A percentile compares a stretch with the other conserved stretches of the same genome.
phyloP scores from a whole-genome alignment of 1,284 basidiomycete species.

The Neolentinus lepideus region DNA sequence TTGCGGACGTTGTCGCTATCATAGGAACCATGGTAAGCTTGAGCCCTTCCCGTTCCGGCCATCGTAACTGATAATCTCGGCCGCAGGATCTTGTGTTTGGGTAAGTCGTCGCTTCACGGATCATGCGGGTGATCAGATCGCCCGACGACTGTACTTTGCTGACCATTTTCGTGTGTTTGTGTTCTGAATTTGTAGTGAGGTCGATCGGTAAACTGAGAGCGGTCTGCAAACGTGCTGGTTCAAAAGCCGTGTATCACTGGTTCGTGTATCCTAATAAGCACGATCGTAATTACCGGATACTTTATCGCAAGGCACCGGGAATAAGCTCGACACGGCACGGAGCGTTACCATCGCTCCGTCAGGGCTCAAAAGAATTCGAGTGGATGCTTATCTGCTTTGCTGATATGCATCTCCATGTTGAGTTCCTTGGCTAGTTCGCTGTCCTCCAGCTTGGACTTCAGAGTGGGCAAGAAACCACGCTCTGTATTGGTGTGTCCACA shows the following conservation, averaged over 20 bases:
- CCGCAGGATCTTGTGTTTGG: slow-evolving; percentile 69
- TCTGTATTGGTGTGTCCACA: slow-evolving; percentile 45
- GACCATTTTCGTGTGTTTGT: neutral
- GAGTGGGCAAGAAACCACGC: neutral
- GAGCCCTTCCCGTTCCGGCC: neutral
- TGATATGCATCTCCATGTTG: slow-evolving; percentile 1
- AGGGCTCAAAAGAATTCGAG: slow-evolving; percentile 1
- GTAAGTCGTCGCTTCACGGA: slow-evolving; percentile 33
- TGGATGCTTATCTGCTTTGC: slow-evolving; percentile 4
- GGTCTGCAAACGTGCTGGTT: neutral
- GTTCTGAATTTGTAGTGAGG: slow-evolving; percentile 19
- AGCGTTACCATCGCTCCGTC: neutral
- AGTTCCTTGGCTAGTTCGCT: neutral
- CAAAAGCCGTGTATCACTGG: neutral
- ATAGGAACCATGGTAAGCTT: slow-evolving; percentile 86
- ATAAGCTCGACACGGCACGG: too few species aligned
- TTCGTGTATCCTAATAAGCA: neutral
- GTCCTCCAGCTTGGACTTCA: neutral
- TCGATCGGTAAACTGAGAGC: slow-evolving; percentile 23
- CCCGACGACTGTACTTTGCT: neutral
- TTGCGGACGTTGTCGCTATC: slow-evolving; percentile 89
- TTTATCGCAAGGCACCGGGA: neutral
- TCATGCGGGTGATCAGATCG: neutral
- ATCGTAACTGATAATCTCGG: slow-evolving; percentile 14
- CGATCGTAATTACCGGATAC: neutral